These are phyloP conservation scores for Calonectria fujianensis DNA, from an alignment of 2,329 filamentous ascomycete genomes.

Conservation along the genomic window DNA sequence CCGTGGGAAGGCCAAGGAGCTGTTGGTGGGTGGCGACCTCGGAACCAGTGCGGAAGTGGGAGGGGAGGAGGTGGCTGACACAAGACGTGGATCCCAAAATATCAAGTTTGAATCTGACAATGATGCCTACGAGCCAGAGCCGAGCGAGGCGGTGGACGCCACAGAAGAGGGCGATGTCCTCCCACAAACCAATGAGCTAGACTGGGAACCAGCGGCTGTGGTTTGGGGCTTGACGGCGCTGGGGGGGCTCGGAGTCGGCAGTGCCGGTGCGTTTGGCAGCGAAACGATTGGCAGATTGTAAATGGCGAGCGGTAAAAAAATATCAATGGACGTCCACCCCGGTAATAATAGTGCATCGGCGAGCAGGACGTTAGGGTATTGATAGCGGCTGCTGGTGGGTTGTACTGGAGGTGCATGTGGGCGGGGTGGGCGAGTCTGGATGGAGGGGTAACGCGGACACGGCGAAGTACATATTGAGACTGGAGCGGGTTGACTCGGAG, in stretches of 20 bases:
- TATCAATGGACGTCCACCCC: background rate
- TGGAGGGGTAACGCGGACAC: constrained; percentile 14
- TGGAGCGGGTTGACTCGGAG: constrained; percentile 16
- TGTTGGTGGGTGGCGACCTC: constrained; percentile 16
- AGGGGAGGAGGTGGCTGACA: constrained; percentile 17
- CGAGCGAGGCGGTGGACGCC: constrained; percentile 55
- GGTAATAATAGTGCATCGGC: constrained; percentile 16
- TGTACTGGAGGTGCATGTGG: constrained; percentile 11
- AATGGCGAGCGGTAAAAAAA: background rate
- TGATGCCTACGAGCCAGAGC: constrained; percentile 61
- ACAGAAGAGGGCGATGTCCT: constrained; percentile 64
- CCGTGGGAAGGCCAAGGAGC: constrained; percentile 16
- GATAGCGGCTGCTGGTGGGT: constrained; percentile 18
- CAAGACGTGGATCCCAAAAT: constrained; percentile 26
- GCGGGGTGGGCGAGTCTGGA: constrained; percentile 12
- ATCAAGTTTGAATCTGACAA: constrained; percentile 55
- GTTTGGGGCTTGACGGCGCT: constrained; percentile 67
- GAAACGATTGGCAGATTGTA: constrained; percentile 62
- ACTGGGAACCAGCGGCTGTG: constrained; percentile 67
- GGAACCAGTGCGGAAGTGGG: constrained; percentile 2
- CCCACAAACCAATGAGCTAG: constrained; percentile 56
- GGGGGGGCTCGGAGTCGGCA: constrained; percentile 66
- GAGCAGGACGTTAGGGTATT: constrained; percentile 52
- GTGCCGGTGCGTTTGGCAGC: constrained; percentile 67
- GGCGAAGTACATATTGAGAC: background rate